These are phyloP conservation scores for Cymbopogon citratus DNA, from an alignment of 176 grass and related monocot species.

Conservation along the genomic window DNA sequence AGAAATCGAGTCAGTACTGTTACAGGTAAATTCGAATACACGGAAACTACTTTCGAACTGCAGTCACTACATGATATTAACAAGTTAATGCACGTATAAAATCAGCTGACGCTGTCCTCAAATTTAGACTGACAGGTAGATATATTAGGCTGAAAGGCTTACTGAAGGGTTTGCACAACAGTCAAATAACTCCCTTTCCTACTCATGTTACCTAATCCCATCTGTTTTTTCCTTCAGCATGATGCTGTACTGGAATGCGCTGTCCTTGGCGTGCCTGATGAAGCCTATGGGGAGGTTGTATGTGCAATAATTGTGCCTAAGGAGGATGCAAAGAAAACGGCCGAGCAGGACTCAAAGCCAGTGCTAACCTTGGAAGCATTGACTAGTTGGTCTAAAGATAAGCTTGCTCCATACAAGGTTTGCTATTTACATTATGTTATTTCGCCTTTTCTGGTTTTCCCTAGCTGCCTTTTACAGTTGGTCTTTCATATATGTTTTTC, in stretches of 20 bases:
- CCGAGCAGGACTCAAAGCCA: conserved; percentile 45
- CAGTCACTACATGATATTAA: not conserved
- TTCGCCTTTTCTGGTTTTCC: not conserved
- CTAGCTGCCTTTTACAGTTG: not conserved
- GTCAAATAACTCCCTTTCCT: not conserved
- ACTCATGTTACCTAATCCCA: conserved; percentile 13
- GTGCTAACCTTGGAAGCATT: conserved; percentile 68
- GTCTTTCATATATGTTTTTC: not conserved
- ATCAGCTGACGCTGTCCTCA: not conserved
- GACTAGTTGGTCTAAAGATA: conserved; percentile 78
- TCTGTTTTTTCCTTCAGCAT: conserved; percentile 42
- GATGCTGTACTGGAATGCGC: conserved; percentile 65
- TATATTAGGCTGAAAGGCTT: conserved; percentile 8
- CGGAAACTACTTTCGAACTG: not conserved
- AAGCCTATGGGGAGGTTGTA: conserved; percentile 83
- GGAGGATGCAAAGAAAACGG: conserved; percentile 48
- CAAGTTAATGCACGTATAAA: not conserved
- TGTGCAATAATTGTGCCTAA: conserved; percentile 76
- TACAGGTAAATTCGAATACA: conserved; percentile 50
- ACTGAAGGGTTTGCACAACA: not conserved
- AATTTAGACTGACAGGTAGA: not conserved
- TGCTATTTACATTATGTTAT: conserved; percentile 17
- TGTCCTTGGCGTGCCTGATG: conserved; percentile 74
- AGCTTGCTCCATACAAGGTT: conserved; percentile 98
- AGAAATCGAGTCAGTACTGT: conserved; percentile 87